A percentile compares a stretch with the other conserved stretches of the same genome.
These are phyloP conservation scores for Neopestalotiopsis sp. DNA, from an alignment of 2,329 filamentous ascomycete genomes.

Conservation along the genomic window DNA sequence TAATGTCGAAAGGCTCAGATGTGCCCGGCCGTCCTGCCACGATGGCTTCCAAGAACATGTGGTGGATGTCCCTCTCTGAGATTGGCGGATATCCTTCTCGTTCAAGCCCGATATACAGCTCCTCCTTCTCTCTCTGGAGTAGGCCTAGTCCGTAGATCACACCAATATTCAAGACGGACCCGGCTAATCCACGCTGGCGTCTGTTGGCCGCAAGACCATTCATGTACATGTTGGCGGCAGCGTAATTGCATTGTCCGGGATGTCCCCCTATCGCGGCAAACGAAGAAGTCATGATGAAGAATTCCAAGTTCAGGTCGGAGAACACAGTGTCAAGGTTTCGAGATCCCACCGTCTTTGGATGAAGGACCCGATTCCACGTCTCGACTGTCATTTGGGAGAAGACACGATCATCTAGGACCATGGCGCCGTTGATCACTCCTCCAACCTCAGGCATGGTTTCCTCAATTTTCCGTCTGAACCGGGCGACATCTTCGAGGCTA, in stretches of 20 bases:
- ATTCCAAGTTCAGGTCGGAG: conserved; percentile 38
- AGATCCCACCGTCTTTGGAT: conserved; percentile 46
- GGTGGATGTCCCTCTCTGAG: conserved; percentile 55
- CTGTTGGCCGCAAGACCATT: conserved; percentile 46
- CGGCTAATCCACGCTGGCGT: conserved; percentile 39
- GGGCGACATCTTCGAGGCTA: conserved; percentile 30
- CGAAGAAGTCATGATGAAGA: conserved; percentile 53
- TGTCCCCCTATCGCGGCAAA: conserved; percentile 51
- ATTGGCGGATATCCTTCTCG: conserved; percentile 51
- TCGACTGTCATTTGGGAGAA: conserved; percentile 46
- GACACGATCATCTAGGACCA: conserved; percentile 49
- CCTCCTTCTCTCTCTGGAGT: conserved; percentile 44
- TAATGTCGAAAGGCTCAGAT: conserved; percentile 39
- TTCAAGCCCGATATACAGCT: conserved; percentile 46
- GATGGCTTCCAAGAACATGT: conserved; percentile 57
- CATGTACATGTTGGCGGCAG: conserved; percentile 53
- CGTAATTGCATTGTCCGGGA: conserved; percentile 49
- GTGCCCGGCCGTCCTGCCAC: conserved; percentile 41
- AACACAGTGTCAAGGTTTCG: conserved; percentile 45
- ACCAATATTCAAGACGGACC: conserved; percentile 49
- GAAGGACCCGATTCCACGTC: conserved; percentile 42
- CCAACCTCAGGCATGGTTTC: conserved; percentile 36
- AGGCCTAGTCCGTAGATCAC: conserved; percentile 51
- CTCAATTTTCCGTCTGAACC: conserved; percentile 30
- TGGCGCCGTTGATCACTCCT: conserved; percentile 49